Percentiles rank a stretch among this genome's conserved stretches.
Conservation (phyloP, 495 filamentous ascomycete genomes). For the Aspergillus affinis region DNA sequence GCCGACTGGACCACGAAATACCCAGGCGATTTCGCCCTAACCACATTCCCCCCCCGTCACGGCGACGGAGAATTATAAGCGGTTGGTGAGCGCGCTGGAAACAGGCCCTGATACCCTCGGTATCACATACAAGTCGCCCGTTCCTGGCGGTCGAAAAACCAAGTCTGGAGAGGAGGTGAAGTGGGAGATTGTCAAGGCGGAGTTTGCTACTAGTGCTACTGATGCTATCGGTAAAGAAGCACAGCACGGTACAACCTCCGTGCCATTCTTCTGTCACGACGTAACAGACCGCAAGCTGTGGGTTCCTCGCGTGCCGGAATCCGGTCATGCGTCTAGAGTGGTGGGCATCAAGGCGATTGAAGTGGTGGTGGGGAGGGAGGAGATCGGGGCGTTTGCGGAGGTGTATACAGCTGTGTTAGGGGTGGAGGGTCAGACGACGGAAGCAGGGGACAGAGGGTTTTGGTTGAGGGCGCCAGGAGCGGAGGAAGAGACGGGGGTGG, state of each 20-base stretch:
- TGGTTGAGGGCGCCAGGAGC: background rate
- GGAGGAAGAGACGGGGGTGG: background rate
- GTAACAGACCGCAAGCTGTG: background rate
- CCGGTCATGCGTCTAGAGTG: background rate
- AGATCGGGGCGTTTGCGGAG: background rate
- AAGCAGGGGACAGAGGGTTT: background rate
- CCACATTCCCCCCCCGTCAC: background rate
- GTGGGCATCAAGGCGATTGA: background rate
- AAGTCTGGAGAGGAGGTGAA: background rate
- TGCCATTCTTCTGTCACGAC: background rate
- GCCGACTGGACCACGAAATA: background rate
- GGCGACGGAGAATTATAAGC: background rate
- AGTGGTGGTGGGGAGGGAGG: background rate
- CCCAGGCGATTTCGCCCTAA: background rate
- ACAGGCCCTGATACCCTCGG: no score
- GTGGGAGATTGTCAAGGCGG: background rate
- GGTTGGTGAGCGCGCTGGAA: background rate
- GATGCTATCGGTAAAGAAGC: no score
- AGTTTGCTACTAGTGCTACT: background rate
- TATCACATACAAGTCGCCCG: background rate
- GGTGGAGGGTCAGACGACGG: background rate
- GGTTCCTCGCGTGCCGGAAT: background rate
- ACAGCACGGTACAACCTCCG: background rate
- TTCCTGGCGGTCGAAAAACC: background rate
- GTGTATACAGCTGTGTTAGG: background rate